Conservation (phyloP, 2,329 filamentous ascomycete species). For the Ascochyta viciae-villosae region DNA sequence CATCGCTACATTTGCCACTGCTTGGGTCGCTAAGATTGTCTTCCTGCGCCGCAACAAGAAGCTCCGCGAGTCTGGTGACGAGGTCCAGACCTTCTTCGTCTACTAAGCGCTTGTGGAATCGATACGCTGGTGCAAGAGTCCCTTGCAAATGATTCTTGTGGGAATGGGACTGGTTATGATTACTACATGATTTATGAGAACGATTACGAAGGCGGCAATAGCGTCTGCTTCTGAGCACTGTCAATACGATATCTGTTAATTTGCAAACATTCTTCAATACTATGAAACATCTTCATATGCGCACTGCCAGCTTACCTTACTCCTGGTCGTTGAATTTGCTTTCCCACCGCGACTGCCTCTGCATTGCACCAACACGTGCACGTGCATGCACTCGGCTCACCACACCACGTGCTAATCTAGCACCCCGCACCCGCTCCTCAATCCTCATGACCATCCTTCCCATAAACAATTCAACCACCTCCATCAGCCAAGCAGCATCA, state of each 20-base stretch:
- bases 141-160: not conserved
- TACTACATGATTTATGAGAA: conserved; percentile 6
- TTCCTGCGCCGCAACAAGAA: conserved; percentile 44
- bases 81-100: conserved; percentile 40
- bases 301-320: too few relatives aligned
- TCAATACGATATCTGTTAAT: conserved; percentile 1
- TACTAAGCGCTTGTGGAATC: conserved; percentile 26
- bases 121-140: not conserved
- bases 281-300: not conserved
- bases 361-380: not conserved
- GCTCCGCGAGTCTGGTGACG: conserved; percentile 34
- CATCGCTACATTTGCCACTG: conserved; percentile 36
- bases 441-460: not conserved
- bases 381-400: too few relatives aligned
- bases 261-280: not conserved
- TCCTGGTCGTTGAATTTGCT: too few relatives aligned
- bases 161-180: not conserved
- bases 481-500: not conserved
- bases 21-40: conserved; percentile 42
- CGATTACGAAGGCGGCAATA: not conserved
- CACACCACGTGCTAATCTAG: too few relatives aligned
- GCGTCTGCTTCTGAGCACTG: not conserved
- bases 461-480: not conserved
- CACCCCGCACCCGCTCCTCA: not conserved
- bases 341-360: too few relatives aligned